Base-by-base conservation (phyloP, 202 grass and related monocot genomes). In the Sporobolus alterniflorus region DNA sequence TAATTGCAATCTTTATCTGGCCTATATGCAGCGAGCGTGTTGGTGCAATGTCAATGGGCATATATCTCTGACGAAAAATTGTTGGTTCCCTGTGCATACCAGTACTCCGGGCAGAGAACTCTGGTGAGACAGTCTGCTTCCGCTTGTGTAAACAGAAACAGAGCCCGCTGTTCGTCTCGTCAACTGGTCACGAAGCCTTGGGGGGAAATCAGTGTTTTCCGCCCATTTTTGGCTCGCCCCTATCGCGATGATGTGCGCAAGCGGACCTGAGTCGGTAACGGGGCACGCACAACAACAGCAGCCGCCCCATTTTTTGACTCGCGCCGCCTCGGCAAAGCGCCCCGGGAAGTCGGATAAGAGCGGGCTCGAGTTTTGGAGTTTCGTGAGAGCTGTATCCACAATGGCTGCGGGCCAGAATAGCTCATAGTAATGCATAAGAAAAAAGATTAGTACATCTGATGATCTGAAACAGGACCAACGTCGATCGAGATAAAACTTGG, bases 401-500 rank as follows among this genome's bases (percentile, higher is more conserved):
- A 74, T 47, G 76, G 60, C 84, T 12, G 70, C 70, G 40, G 16
- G 7, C 41, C n/a, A n/a, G n/a, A n/a, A n/a, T n/a, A n/a, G n/a
- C n/a, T n/a, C n/a, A n/a, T n/a, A n/a, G n/a, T n/a, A n/a, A n/a
- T n/a, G n/a, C n/a, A n/a, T n/a, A n/a, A n/a, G n/a, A n/a, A n/a
- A n/a, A n/a, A n/a, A n/a, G n/a, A n/a, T n/a, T n/a, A n/a, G n/a
- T 51, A 51, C 15, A 50, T 50, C 47, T 50, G 47, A 50, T 50
- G 47, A 50, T 50, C 47, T 50, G 16, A 50, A 50, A 51, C 17
- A 51, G 18, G 15, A 16, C 18, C 15, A 51, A 51, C n/a, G n/a
- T n/a, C n/a, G n/a, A n/a, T n/a, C n/a, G n/a, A n/a, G n/a, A n/a
- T n/a, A n/a, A n/a, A n/a, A n/a, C n/a, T n/a, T n/a, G n/a, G n/a